Evolutionary conservation across 805 yeast genomes (phyloP).

Genomic region (Pichia eremophila): DNA sequence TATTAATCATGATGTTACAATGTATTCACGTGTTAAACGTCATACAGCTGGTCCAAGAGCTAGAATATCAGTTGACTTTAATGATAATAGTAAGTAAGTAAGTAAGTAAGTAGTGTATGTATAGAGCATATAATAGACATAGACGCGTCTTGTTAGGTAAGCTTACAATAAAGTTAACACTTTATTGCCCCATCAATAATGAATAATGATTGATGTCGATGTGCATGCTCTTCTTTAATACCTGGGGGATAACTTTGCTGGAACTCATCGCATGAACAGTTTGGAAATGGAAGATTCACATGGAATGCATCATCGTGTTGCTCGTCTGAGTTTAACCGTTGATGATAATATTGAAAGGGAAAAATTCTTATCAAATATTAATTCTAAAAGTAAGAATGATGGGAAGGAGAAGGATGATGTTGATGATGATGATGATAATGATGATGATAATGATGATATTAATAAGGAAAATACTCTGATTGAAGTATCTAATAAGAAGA

Average conservation of each 20-base stretch:
- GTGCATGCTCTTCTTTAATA: too few species aligned
- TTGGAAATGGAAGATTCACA: conserved; percentile 8
- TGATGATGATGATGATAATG: neutral
- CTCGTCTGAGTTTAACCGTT: conserved; percentile 23
- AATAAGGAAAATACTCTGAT: too few species aligned
- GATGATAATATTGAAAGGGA: conserved; percentile 12
- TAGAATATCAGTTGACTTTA: conserved; percentile 25
- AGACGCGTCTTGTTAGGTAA: too few species aligned
- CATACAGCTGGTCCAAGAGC: conserved; percentile 27
- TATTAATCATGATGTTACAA: conserved; percentile 52
- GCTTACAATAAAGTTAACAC: too few species aligned
- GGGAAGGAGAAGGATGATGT: neutral
- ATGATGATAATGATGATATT: neutral
- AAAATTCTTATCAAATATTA: conserved; percentile 11
- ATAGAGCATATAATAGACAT: too few species aligned
- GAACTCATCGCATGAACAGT: neutral
- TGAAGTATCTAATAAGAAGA: too few species aligned
- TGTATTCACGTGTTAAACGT: conserved; percentile 80
- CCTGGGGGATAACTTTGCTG: too few species aligned
- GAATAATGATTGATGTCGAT: too few species aligned
- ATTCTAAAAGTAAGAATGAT: neutral
- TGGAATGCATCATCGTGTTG: conserved; percentile 19
- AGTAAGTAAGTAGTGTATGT: too few species aligned
- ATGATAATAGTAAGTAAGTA: conserved; percentile 22
- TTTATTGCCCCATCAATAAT: too few species aligned